phyloP scores from a whole-genome alignment of 805 yeast genomes.

The Candida verbasci region DNA sequence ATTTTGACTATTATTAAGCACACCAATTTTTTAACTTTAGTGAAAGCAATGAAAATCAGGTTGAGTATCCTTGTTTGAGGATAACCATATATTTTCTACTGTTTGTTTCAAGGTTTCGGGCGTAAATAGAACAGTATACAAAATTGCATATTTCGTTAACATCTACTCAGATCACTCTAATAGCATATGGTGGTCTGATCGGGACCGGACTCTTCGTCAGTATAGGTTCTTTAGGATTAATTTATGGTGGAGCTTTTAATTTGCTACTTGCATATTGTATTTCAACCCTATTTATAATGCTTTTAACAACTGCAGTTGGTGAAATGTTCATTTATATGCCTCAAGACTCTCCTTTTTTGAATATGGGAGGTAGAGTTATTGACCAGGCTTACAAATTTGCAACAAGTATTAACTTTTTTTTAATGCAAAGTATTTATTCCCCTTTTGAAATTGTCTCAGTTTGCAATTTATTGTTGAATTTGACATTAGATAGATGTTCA shows the following conservation, averaged over 20 bases:
- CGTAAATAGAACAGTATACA: no score
- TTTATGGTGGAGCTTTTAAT: slow-evolving; percentile 32
- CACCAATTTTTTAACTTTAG: no score
- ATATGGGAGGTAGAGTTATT: slow-evolving; percentile 30
- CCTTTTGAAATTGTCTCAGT: slow-evolving; percentile 28
- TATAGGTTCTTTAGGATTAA: slow-evolving; percentile 24
- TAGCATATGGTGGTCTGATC: slow-evolving; percentile 32
- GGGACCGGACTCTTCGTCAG: slow-evolving; percentile 36
- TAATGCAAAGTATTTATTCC: slow-evolving; percentile 31
- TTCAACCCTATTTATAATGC: slow-evolving; percentile 19
- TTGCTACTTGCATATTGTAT: slow-evolving; percentile 27
- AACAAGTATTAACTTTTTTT: slow-evolving; percentile 26
- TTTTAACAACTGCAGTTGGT: slow-evolving; percentile 18
- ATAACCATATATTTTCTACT: no score
- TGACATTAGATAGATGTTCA: slow-evolving; percentile 23
- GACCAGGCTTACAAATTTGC: slow-evolving; percentile 36
- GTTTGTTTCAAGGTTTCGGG: no score
- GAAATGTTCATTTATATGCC: slow-evolving; percentile 36
- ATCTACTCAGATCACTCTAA: slow-evolving; percentile 31
- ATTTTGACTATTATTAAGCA: no score
- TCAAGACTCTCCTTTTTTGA: slow-evolving; percentile 30
- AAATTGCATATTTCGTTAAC: no score
- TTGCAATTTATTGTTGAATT: slow-evolving; percentile 1
- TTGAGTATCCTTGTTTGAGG: no score
- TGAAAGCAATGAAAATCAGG: no score